phyloP scores from a whole-genome alignment of 129 eudicot species.

The Centaurea solstitialis region DNA sequence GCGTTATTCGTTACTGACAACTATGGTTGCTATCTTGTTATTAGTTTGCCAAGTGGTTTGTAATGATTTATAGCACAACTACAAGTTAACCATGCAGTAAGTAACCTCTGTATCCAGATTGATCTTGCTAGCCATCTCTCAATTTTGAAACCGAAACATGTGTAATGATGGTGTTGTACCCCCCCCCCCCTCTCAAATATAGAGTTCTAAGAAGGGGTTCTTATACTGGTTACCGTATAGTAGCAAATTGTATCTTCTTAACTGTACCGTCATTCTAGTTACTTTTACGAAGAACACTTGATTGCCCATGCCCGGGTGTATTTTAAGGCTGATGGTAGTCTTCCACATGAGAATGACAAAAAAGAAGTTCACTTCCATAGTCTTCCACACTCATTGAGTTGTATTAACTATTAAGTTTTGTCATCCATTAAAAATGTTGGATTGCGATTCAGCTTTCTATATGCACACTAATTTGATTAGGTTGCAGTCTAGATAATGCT shows the following conservation, averaged over 20 bases:
- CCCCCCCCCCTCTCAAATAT: background rate
- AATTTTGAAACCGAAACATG: background rate
- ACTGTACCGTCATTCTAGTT: background rate
- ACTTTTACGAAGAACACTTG: background rate
- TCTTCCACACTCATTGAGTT: background rate
- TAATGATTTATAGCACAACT: background rate
- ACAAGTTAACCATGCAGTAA: background rate
- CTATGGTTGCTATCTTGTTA: background rate
- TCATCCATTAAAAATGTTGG: constrained; percentile 6
- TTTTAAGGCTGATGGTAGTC: background rate
- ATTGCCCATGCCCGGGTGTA: background rate
- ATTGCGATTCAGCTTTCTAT: background rate
- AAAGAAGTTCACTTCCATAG: background rate
- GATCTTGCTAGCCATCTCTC: background rate
- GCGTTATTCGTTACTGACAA: too few species aligned
- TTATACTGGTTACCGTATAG: background rate
- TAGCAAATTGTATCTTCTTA: background rate
- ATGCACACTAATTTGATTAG: constrained; percentile 14
- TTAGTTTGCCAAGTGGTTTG: background rate
- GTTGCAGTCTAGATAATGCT: constrained; percentile 21
- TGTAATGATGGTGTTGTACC: background rate
- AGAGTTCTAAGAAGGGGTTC: background rate
- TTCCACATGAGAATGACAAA: background rate
- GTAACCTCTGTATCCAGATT: background rate
- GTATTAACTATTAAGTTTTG: too few species aligned